phyloP scores from a whole-genome alignment of 148 eudicot species.

The Vaccinium darrowii region DNA sequence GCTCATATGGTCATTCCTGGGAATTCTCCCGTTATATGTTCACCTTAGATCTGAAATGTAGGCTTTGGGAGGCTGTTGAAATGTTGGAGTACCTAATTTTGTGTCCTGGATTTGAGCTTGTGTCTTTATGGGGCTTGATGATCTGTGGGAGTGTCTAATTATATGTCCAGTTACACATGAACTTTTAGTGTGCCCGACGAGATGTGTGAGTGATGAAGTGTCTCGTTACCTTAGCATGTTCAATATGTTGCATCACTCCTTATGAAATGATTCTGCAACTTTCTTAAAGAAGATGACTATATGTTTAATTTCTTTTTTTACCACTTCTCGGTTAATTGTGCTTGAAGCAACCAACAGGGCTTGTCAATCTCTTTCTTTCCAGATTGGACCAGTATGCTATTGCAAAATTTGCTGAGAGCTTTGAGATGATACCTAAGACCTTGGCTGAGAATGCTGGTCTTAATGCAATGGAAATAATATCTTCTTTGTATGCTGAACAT shows the following conservation, averaged over 20 bases:
- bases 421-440: constrained; percentile 92
- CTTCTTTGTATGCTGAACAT: constrained; percentile 84
- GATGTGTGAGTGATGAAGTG: not conserved
- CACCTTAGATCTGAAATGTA: too few species aligned
- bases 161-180: too few species aligned
- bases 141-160: too few species aligned
- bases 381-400: constrained; percentile 96
- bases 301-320: not conserved
- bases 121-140: too few species aligned
- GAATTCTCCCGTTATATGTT: too few species aligned
- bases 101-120: not conserved
- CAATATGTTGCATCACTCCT: not conserved
- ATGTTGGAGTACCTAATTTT: not conserved
- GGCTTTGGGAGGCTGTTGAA: not conserved
- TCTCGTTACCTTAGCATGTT: not conserved
- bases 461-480: constrained; percentile 90
- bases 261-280: not conserved
- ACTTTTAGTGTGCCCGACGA: too few species aligned
- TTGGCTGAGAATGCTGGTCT: constrained; percentile 96
- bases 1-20: too few species aligned
- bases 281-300: not conserved
- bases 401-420: constrained; percentile 88
- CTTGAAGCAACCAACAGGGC: not conserved
- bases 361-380: constrained; percentile 21
- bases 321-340: not conserved